phyloP scores from a whole-genome alignment of 208 protist genomes.

The Wallacemonas sp. region DNA sequence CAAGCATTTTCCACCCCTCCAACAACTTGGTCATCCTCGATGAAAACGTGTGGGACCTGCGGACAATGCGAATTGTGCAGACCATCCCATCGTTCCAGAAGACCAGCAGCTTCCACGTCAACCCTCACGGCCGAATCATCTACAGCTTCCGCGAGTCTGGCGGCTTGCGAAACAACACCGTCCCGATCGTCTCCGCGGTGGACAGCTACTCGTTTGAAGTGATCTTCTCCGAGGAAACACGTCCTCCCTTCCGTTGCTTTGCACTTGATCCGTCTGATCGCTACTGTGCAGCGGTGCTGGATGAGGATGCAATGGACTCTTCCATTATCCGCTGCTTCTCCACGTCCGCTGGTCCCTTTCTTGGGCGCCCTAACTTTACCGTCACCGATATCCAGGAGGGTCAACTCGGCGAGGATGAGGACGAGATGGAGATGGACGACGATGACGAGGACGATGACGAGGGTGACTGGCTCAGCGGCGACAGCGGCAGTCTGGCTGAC shows the following conservation, averaged over 20 bases:
- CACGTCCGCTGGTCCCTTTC: constrained; percentile 76
- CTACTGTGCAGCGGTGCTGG: constrained; percentile 81
- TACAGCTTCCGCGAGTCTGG: constrained; percentile 79
- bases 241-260: constrained; percentile 71
- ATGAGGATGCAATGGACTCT: constrained; percentile 47
- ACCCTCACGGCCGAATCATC: constrained; percentile 45
- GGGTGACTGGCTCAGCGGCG: constrained; percentile 22
- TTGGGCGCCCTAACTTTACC: constrained; percentile 61
- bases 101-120: constrained; percentile 73
- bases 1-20: constrained; percentile 76
- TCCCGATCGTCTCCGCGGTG: constrained; percentile 71
- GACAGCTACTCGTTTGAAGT: constrained; percentile 79
- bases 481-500: constrained; percentile 5
- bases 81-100: constrained; percentile 74
- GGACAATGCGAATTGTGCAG: constrained; percentile 68
- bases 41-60: constrained; percentile 87
- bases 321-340: constrained; percentile 73
- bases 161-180: constrained; percentile 27
- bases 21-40: constrained; percentile 80
- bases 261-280: constrained; percentile 82
- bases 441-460: constrained; percentile 57
- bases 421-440: constrained; percentile 30
- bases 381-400: constrained; percentile 39
- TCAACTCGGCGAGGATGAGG: constrained; percentile 24
- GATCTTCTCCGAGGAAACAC: constrained; percentile 79